Evolutionary conservation across 2,329 filamentous ascomycete species (phyloP), one percentile per base, ranked within the genome.

Genomic region (Aureobasidium sp.): DNA sequence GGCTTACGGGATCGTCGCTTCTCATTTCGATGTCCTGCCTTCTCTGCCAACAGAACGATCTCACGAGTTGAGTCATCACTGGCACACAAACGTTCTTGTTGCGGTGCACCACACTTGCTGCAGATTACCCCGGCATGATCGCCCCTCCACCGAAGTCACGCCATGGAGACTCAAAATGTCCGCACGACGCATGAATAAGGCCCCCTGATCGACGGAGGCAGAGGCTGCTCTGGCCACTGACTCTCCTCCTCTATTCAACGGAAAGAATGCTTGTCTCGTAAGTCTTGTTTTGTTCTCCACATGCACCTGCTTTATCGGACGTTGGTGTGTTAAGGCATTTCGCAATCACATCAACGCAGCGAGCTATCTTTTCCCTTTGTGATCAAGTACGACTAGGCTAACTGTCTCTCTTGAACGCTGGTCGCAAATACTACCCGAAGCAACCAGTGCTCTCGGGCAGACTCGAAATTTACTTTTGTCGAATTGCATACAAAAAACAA

Each of bases 91-190:
- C 54, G 42, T 13, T 30, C 44, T 48, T 37, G 39, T 57, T 48
- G 42, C 42, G 39, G 41, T 57, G 53, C 39, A 45, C 30, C 21
- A 21, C 21, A n/a, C 54, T 39, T 58, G 42, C 54, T 58, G 54
- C 54, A 48, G 42, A 48, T 58, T 58, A 47, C 54, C 54, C 54
- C 54, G 54, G 47, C 30, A 57, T 36, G 53, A 58, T 58, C 54
- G 25, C n/a, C 54, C 34, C n/a, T 54, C 16, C 53, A 16, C 54
- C 54, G 54, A 48, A 58, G 54, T 58, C 54, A 58, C 54, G 54
- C 54, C 54, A 58, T 58, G 25, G 15, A 44, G n/a, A 44, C 13
- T 45, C 52, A n/a, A 36, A 39, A 29, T 21, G 25, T 11, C 11
- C 34, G 42, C 32, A 11, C 13, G 39, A 29, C 37, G 42, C 44